phyloP scores from a whole-genome alignment of 2,329 filamentous ascomycete species.

The Colletotrichum tropicale region DNA sequence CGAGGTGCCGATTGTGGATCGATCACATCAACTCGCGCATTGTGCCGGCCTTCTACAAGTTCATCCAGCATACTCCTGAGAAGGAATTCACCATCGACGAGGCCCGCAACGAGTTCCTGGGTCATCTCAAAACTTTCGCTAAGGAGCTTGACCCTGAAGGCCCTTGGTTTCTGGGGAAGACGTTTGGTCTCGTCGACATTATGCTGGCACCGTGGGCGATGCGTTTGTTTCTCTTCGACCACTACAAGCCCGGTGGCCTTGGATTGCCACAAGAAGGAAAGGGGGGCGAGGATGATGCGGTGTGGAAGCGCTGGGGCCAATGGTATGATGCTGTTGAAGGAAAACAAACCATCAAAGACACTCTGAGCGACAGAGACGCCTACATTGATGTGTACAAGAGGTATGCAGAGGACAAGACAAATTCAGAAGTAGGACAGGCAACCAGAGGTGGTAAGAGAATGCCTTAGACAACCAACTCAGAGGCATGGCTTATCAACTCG shows the following conservation, averaged over 20 bases:
- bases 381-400: conserved; percentile 73
- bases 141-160: conserved; percentile 60
- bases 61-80: conserved; percentile 58
- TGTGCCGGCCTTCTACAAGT: conserved; percentile 71
- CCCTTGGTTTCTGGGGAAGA: conserved; percentile 70
- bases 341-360: conserved; percentile 68
- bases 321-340: conserved; percentile 66
- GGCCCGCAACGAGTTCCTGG: conserved; percentile 62
- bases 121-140: conserved; percentile 63
- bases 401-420: conserved; percentile 69
- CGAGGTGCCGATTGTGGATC: conserved; percentile 73
- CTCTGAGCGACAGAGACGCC: conserved; percentile 69
- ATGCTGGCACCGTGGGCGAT: conserved; percentile 76
- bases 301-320: conserved; percentile 68
- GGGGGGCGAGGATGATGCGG: conserved; percentile 49
- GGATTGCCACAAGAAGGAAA: conserved; percentile 41
- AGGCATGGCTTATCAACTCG: not conserved
- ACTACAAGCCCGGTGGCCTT: conserved; percentile 68
- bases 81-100: conserved; percentile 55
- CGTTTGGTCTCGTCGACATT: conserved; percentile 72
- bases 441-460: conserved; percentile 67
- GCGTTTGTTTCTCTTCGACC: conserved; percentile 74
- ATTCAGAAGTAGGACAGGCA: conserved; percentile 65
- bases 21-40: conserved; percentile 73
- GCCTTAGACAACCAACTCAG: conserved; percentile 43